Evolutionary conservation across 805 yeast genomes (phyloP).

Genomic region (Teunomyces funiuensis): DNA sequence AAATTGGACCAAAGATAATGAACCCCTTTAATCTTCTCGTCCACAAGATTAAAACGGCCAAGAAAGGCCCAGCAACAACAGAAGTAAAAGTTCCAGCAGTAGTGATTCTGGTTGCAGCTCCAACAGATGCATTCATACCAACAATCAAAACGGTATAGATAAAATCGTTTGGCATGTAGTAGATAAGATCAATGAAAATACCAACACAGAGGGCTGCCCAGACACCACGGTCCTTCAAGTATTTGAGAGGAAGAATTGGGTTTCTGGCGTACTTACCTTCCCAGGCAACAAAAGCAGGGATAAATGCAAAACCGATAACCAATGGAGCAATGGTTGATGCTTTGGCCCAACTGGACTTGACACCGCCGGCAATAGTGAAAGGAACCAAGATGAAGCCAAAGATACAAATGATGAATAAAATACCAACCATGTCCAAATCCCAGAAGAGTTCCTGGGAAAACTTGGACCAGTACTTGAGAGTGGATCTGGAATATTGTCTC

Average conservation of each 20-base stretch:
- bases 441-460: conserved; percentile 50
- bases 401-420: conserved; percentile 51
- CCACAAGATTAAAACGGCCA: conserved; percentile 52
- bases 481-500: conserved; percentile 18
- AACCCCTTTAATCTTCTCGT: conserved; percentile 57
- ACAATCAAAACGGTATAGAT: conserved; percentile 66
- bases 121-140: conserved; percentile 55
- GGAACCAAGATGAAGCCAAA: conserved; percentile 71
- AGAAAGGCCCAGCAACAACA: conserved; percentile 55
- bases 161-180: conserved; percentile 69
- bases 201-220: conserved; percentile 66
- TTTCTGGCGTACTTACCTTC: conserved; percentile 54
- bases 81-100: conserved; percentile 65
- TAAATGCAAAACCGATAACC: conserved; percentile 60
- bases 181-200: conserved; percentile 57
- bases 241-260: conserved; percentile 62
- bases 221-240: conserved; percentile 67
- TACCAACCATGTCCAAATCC: conserved; percentile 66
- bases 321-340: conserved; percentile 70
- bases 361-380: conserved; percentile 74
- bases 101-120: conserved; percentile 65
- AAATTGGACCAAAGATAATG: conserved; percentile 54
- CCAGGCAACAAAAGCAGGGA: conserved; percentile 59
- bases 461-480: conserved; percentile 24
- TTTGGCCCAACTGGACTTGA: conserved; percentile 50